Evolutionary conservation across 345 rosid species (phyloP).

Genomic region (Balakata baccata): DNA sequence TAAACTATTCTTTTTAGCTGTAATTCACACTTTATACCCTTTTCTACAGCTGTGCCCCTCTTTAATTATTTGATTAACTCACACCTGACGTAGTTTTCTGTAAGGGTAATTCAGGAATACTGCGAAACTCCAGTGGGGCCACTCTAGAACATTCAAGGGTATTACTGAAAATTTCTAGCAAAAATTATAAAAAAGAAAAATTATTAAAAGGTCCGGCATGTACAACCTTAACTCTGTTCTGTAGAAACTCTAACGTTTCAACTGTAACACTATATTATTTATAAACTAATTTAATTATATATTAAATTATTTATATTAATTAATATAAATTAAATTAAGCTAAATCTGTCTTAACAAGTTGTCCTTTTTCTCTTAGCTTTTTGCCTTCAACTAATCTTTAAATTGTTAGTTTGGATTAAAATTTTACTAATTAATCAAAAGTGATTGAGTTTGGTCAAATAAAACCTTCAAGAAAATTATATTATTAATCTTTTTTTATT

Average conservation of each 20-base stretch:
- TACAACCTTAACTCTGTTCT: too few species aligned
- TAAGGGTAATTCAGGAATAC: constrained; percentile 18
- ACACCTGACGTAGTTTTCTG: constrained; percentile 3
- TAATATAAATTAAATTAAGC: too few species aligned
- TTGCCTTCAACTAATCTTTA: too few species aligned
- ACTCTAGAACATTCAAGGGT: constrained; percentile 2
- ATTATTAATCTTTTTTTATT: not conserved
- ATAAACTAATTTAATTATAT: too few species aligned
- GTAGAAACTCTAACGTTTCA: too few species aligned
- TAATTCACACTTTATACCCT: not conserved
- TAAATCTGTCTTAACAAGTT: too few species aligned
- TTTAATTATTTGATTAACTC: not conserved
- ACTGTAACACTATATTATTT: too few species aligned
- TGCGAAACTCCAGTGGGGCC: not conserved
- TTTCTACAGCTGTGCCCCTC: constrained; percentile 12
- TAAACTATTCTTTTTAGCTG: constrained; percentile 8
- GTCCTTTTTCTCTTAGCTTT: too few species aligned
- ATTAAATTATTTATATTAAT: too few species aligned
- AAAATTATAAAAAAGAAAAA: not conserved
- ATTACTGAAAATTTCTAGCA: not conserved
- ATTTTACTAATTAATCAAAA: constrained; percentile 14
- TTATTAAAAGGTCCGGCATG: too few species aligned
- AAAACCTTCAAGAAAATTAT: not conserved
- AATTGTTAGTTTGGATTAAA: too few species aligned
- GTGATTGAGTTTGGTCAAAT: constrained; percentile 5